Base-by-base conservation (phyloP, 306 rosid species). In the Vigna angularis region DNA sequence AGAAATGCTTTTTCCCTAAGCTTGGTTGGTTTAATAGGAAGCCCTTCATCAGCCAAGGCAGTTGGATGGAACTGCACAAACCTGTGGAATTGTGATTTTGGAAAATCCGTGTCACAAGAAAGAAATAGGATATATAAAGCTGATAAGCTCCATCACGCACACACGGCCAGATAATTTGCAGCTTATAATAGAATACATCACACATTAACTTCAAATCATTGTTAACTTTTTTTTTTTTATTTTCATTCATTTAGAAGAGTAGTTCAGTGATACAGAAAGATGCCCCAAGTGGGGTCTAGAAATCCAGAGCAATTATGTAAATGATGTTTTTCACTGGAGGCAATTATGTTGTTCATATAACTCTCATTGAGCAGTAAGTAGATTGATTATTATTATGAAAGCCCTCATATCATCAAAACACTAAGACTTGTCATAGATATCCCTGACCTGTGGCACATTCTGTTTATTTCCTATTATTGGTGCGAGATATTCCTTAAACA, bases 1-100 rank as follows among this genome's bases (percentile, higher is more conserved):
- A 95, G 93, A 87, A 92, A 91, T 38, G 93, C 92, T 75, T 92
- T 92, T 45, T 89, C 98, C 78, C 96, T 70, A 9, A 89, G 72
- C 79, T 83, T 78, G 75, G 73, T 57, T 70, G 89, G 88, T 85
- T 86, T 84, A 51, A 84, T 40, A 17, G 93, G 98, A 83, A 95
- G 98, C 61, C 97, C 98, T 82, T 92, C 96, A 65, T 95, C 98
- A 18, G 98, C 96, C 74, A 95, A 89, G 47, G 98, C 97, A 7
- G 98, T 95, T 7, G 98, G 98, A 72, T 95, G 98, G 86, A 92
- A 95, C 85, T 91, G 98, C 63, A 95, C 98, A 86, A 92, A 95
- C 87, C 98, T 95, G 90, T 57, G 6, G 53, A 69, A 50, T 30
- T 38, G 51, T 64, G 44, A 44, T 36, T 36, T 6, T 42, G 20